Percentiles rank a stretch among this genome's conserved stretches.
phyloP scores from a whole-genome alignment of 176 grass and related monocot genomes.

The Eleusine indica region DNA sequence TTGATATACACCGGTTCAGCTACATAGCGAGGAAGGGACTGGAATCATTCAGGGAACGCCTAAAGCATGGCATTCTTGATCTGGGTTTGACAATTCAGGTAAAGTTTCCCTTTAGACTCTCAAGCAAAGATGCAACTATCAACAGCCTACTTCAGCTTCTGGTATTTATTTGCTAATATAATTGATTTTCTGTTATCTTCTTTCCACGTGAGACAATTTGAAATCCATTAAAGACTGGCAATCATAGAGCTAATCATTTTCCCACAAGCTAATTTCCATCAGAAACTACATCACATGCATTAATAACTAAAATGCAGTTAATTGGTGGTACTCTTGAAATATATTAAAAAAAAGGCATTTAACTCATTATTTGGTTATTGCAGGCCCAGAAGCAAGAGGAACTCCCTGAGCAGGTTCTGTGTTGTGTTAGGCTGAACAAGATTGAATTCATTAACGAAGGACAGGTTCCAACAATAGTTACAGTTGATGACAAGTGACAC shows the following conservation, averaged over 20 bases:
- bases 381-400: conserved; percentile 94
- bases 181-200: neutral
- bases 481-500: conserved; percentile 59
- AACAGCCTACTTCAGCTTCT: neutral
- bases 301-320: conserved; percentile 25
- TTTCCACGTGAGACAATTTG: neutral
- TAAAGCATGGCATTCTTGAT: conserved; percentile 89
- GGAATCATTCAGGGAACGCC: conserved; percentile 83
- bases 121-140: neutral
- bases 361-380: neutral
- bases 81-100: conserved; percentile 97
- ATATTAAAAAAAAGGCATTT: neutral
- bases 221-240: neutral
- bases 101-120: neutral
- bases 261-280: neutral
- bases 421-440: conserved; percentile 88
- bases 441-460: conserved; percentile 82
- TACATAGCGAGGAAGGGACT: conserved; percentile 92
- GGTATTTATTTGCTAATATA: conserved; percentile 6
- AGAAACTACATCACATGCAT: neutral
- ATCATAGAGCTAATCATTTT: neutral
- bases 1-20: conserved; percentile 98
- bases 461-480: conserved; percentile 78
- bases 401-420: conserved; percentile 93
- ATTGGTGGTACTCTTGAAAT: neutral